Base-by-base conservation (phyloP, 306 rosid genomes). In the Cyclanthera cordifolia region DNA sequence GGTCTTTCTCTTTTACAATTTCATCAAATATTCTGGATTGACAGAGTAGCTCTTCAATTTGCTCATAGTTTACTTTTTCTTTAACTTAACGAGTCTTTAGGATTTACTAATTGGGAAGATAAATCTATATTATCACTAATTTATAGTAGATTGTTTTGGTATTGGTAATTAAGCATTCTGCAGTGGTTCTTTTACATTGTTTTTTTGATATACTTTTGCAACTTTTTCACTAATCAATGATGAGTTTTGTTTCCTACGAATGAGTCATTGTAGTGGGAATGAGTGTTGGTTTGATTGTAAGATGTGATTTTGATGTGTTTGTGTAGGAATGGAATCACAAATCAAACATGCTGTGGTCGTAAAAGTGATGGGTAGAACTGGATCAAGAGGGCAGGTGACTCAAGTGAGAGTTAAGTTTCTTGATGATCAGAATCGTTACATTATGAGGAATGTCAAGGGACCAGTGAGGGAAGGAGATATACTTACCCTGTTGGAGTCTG, bases 391-490 rank as follows among this genome's bases (percentile, higher is more conserved):
- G n/a, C 74, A 71, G 17, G 74, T 71, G 17, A 71, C 74, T 41
- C 74, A 71, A n/a, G 74, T 71, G 17, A 71, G 74, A 71, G 74
- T 71, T 27, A 71, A 71, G 67, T 71, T 71, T 54, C 74, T 71
- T 2, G 74, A 71, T 25, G 74, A 71, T 54, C 74, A 71, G 20
- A 71, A 71, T 54, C 74, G 74, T 41, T 71, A 71, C 67, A 71
- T 71, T 16, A 71, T 71, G 74, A 41, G 74, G 53, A 71, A 71
- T 25, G 74, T 71, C 12, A 71, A 71, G 74, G 74, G 74, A 24
- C 74, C 74, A 41, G 74, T 71, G 41, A 71, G 74, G 74, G 74
- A 71, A 71, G 74, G 74, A 15, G 74, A 71, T 4, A 71, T 71
- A 24, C 74, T 71, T n/a, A 71, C 74, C 19, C 53, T 71, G 14